These are phyloP conservation scores for Sporothrix phasma DNA, from an alignment of 2,329 filamentous ascomycete genomes.

Conservation along the genomic window DNA sequence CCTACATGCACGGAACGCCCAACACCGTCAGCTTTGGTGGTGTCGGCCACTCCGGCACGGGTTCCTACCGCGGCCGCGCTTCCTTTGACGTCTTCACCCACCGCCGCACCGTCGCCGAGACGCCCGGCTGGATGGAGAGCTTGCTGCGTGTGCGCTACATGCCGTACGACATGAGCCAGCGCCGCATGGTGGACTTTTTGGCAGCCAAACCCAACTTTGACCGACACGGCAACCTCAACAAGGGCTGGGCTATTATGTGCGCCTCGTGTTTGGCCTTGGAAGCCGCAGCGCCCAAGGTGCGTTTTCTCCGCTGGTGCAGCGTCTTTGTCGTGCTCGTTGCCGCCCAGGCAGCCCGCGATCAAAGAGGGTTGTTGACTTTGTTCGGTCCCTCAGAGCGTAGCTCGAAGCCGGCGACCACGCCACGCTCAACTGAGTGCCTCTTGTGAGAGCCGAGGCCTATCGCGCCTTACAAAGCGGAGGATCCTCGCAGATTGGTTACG, in stretches of 20 bases:
- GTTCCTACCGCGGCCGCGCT: constrained; percentile 68
- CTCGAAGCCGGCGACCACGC: neutral
- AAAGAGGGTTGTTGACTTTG: constrained; percentile 4
- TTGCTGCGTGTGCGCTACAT: constrained; percentile 59
- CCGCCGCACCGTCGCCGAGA: constrained; percentile 44
- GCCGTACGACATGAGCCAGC: constrained; percentile 43
- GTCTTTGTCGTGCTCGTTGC: constrained; percentile 31
- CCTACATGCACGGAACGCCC: constrained; percentile 43
- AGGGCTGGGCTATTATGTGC: constrained; percentile 46
- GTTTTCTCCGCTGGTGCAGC: constrained; percentile 39
- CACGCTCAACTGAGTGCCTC: neutral
- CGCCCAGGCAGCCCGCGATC: constrained; percentile 23
- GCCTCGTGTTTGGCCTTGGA: constrained; percentile 43
- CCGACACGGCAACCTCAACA: constrained; percentile 44
- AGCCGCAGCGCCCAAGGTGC: constrained; percentile 39
- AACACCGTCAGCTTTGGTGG: constrained; percentile 71
- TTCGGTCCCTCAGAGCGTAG: constrained; percentile 3
- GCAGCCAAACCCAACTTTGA: constrained; percentile 50
- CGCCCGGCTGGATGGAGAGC: constrained; percentile 57
- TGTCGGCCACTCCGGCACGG: constrained; percentile 68
- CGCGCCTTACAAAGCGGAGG: neutral
- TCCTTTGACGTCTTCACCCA: constrained; percentile 61
- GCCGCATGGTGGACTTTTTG: constrained; percentile 36
- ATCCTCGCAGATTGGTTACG: neutral
- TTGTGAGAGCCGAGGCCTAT: neutral